A percentile compares a stretch with the other conserved stretches of the same genome.
phyloP scores from a whole-genome alignment of 2,329 filamentous ascomycete species.

The Drechslera avenae region DNA sequence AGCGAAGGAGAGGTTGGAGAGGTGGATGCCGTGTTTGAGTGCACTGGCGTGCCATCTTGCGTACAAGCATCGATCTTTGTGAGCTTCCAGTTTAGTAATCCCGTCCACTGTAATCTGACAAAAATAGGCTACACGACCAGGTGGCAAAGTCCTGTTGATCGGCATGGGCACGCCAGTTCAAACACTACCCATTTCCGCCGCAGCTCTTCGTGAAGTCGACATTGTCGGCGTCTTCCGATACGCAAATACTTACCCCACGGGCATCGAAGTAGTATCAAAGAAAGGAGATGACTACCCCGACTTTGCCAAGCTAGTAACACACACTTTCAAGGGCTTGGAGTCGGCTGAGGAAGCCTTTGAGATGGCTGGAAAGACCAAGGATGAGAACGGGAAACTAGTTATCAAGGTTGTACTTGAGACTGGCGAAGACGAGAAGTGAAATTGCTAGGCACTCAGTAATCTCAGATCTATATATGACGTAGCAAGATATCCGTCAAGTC shows the following conservation, averaged over 20 bases:
- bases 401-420: constrained; percentile 69
- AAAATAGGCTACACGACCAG: constrained; percentile 62
- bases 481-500: not conserved
- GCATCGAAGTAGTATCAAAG: constrained; percentile 64
- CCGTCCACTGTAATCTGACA: not conserved
- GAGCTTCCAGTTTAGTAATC: constrained; percentile 21
- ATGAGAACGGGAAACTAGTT: constrained; percentile 70
- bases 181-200: constrained; percentile 73
- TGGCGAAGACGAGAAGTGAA: constrained; percentile 36
- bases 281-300: constrained; percentile 60
- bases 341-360: constrained; percentile 69
- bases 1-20: constrained; percentile 53
- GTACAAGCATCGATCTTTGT: constrained; percentile 76
- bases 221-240: constrained; percentile 80
- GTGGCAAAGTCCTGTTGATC: constrained; percentile 75
- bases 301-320: constrained; percentile 74
- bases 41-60: constrained; percentile 75
- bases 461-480: too few relatives aligned
- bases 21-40: constrained; percentile 75
- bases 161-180: constrained; percentile 81
- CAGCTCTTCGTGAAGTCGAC: constrained; percentile 75
- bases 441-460: constrained; percentile 8
- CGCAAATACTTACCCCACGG: constrained; percentile 74
- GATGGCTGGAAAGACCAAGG: constrained; percentile 70
- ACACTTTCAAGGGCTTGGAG: constrained; percentile 69